Percentiles rank a stretch among this genome's conserved stretches.
Evolutionary conservation across 768 basidiomycete genomes (phyloP).

Genomic region (Russula compacta): DNA sequence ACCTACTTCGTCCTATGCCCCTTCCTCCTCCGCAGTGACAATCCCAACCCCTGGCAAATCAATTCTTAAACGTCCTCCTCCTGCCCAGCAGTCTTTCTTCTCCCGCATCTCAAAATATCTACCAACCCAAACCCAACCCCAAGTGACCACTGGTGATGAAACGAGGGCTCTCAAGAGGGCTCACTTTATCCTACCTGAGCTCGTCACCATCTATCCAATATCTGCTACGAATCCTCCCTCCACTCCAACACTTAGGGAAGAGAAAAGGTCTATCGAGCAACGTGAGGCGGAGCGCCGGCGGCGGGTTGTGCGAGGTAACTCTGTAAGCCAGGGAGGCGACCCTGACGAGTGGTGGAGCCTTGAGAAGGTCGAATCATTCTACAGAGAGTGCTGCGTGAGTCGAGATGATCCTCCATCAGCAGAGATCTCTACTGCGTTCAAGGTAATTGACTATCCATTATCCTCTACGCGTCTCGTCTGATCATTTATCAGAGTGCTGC

Average conservation of each 20-base stretch:
- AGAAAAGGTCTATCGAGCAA: conserved; percentile 73
- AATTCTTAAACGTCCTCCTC: conserved; percentile 71
- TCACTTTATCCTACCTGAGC: conserved; percentile 82
- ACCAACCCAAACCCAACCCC: conserved; percentile 38
- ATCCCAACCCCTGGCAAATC: conserved; percentile 74
- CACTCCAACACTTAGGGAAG: conserved; percentile 67
- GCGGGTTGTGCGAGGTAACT: conserved; percentile 53
- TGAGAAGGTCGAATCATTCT: conserved; percentile 78
- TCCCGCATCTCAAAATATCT: conserved; percentile 67
- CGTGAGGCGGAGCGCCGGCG: conserved; percentile 59
- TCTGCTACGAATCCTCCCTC: conserved; percentile 77
- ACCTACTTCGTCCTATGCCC: conserved; percentile 45
- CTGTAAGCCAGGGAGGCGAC: conserved; percentile 24
- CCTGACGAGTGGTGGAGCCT: conserved; percentile 74
- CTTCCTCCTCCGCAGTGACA: conserved; percentile 74
- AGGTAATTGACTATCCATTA: conserved; percentile 33
- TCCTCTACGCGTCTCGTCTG: conserved; percentile 1
- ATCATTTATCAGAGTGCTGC: conserved; percentile 38
- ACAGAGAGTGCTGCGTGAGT: conserved; percentile 74
- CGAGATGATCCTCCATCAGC: conserved; percentile 64
- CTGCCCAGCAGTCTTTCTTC: conserved; percentile 58
- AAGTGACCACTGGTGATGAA: conserved; percentile 32
- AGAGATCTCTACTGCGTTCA: conserved; percentile 58
- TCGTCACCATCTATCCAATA: conserved; percentile 87
- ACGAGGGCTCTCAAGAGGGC: conserved; percentile 71